phyloP scores from a whole-genome alignment of 2,329 filamentous ascomycete species.

The Domatiomyces globalis region DNA sequence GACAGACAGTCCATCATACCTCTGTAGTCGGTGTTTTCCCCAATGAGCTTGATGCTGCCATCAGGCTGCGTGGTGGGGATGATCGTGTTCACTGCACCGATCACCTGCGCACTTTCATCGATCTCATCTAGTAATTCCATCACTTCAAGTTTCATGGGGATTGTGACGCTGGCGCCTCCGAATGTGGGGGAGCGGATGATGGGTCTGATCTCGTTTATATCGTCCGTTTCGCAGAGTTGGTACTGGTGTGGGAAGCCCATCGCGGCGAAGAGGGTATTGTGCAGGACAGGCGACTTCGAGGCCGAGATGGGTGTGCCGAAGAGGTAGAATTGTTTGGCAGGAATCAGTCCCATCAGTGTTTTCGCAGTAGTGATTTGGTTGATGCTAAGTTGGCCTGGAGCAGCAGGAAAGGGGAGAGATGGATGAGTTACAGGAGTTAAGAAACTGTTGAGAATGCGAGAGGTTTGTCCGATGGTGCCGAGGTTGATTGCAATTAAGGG shows the following conservation, averaged over 20 bases:
- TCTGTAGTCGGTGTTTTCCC: conserved; percentile 91
- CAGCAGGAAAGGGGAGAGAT: conserved; percentile 77
- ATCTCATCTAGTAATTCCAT: conserved; percentile 68
- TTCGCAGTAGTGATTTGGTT: conserved; percentile 71
- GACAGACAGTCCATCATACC: conserved; percentile 75
- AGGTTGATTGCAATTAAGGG: conserved; percentile 94
- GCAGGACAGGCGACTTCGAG: conserved; percentile 74
- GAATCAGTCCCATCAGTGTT: conserved; percentile 63
- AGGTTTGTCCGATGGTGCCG: conserved; percentile 74
- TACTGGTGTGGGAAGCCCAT: conserved; percentile 80
- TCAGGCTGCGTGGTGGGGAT: conserved; percentile 40
- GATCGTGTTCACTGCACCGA: conserved; percentile 92
- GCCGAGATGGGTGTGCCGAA: conserved; percentile 74
- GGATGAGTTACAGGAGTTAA: conserved; percentile 91
- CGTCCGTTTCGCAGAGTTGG: conserved; percentile 57
- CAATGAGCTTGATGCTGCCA: conserved; percentile 44
- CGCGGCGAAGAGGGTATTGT: conserved; percentile 68
- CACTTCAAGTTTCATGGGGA: conserved; percentile 83
- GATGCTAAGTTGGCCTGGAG: conserved; percentile 83
- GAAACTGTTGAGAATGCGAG: conserved; percentile 78
- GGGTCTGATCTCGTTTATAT: conserved; percentile 44
- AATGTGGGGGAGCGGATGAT: conserved; percentile 61
- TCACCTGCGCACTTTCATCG: conserved; percentile 61
- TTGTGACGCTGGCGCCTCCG: conserved; percentile 88
- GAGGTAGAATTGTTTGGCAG: conserved; percentile 64